A percentile compares a stretch with the other conserved stretches of the same genome.
phyloP scores from a whole-genome alignment of 768 basidiomycete genomes.

The Pleurotus ostreatus region DNA sequence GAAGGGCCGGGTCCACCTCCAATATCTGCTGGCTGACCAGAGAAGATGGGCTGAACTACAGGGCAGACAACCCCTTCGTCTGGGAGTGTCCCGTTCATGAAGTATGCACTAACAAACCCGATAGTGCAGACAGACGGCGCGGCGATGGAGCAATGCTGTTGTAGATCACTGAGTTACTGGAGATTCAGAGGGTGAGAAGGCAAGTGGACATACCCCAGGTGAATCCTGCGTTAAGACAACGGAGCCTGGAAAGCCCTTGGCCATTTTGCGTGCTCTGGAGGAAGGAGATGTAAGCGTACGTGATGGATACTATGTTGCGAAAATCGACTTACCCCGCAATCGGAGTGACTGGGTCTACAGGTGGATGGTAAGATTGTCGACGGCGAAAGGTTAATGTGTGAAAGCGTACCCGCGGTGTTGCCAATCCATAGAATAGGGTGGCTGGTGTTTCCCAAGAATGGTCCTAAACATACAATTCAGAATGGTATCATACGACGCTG shows the following conservation, averaged over 20 bases:
- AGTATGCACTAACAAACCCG: constrained; percentile 32
- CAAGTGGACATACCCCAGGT: constrained; percentile 26
- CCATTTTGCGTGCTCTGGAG: constrained; percentile 34
- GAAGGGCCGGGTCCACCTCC: too few species aligned
- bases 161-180: too few species aligned
- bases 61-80: constrained; percentile 33
- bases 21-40: neutral
- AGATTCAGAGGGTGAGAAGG: too few species aligned
- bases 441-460: constrained; percentile 31
- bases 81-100: constrained; percentile 36
- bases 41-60: constrained; percentile 24
- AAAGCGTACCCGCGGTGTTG: constrained; percentile 28
- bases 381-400: neutral
- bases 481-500: too few species aligned
- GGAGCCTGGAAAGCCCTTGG: constrained; percentile 29
- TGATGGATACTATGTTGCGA: neutral
- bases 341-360: constrained; percentile 17
- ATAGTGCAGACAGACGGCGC: constrained; percentile 20
- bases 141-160: constrained; percentile 17
- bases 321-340: constrained; percentile 2
- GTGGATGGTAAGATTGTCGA: too few species aligned
- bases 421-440: constrained; percentile 35
- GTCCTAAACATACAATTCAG: constrained; percentile 15
- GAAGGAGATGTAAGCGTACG: neutral
- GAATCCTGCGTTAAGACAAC: constrained; percentile 39